Base-by-base conservation (phyloP, 2,329 filamentous ascomycete species). In the Alternaria hordeiaustralica region DNA sequence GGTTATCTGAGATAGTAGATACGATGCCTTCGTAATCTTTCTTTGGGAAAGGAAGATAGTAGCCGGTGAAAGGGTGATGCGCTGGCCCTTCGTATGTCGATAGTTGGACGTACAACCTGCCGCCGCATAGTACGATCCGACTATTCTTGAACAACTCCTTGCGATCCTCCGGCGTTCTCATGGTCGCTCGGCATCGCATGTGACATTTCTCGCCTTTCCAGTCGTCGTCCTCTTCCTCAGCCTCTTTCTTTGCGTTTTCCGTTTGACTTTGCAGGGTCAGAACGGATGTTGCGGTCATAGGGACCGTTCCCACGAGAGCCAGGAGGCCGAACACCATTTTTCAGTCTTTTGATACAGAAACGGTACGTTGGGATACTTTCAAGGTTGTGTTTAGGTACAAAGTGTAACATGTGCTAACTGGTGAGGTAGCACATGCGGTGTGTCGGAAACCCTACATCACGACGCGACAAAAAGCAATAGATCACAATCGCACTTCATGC, bases 31-130 rank as follows among this genome's bases (percentile, higher is more conserved):
- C 67, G 50, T 82, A 71, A 15, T 82, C 77, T 20, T 81, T 80
- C 63, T 84, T 80, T 4, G 83, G 83, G 58, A 84, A 85, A 11
- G 77, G 77, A 21, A 85, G 72, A 65, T 82, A 85, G 64, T 85
- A 85, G 18, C 82, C 83, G 3, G 82, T 81, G 68, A 85, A 84
- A 0, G 83, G 81, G 64, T 84, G 83, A 25, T 63, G 55, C 5
- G 43, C 26, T 9, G 67, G 56, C 12, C 69, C 62, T 46, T 65
- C 45, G 43, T 72, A 74, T n/a, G 63, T 57, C 0, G 70, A 64
- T 13, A 74, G 63, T n/a, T 71, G 63, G 28, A 73, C 61, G 41
- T 68, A 71, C 8, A 77, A 55, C 15, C 64, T 67, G 6, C 65
- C 64, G 3, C 71, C 57, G 13, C 54, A 62, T 33, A 73, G 65